A percentile compares a stretch with the other conserved stretches of the same genome.
These are phyloP conservation scores for Ceratocystis harringtonii DNA, from an alignment of 2,329 filamentous ascomycete genomes.

Conservation along the genomic window DNA sequence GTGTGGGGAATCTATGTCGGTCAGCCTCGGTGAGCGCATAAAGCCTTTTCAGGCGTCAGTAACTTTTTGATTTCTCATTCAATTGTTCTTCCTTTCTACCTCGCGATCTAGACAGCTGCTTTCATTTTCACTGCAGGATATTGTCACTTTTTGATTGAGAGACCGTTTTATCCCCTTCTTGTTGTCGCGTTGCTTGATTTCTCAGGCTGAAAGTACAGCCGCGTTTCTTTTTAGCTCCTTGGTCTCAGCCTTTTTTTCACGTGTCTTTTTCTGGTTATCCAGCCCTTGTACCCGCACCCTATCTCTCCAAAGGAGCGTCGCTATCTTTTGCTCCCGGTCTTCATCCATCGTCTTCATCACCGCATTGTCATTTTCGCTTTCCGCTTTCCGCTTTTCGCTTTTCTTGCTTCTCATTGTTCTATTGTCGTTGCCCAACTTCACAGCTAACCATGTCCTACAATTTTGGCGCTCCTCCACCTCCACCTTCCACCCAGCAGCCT, in stretches of 20 bases:
- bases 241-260: not conserved
- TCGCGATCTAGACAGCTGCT: too few relatives aligned
- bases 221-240: not conserved
- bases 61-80: too few relatives aligned
- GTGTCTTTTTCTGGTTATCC: too few relatives aligned
- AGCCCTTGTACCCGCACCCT: too few relatives aligned
- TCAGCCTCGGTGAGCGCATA: not conserved
- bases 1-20: not conserved
- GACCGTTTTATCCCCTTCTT: not conserved
- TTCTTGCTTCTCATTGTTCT: too few relatives aligned
- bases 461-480: constrained; percentile 39
- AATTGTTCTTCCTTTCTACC: too few relatives aligned
- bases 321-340: too few relatives aligned
- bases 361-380: too few relatives aligned
- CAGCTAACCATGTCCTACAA: constrained; percentile 34
- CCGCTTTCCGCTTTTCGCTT: too few relatives aligned
- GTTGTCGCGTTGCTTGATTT: not conserved
- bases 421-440: not conserved
- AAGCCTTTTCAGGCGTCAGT: too few relatives aligned
- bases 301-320: too few relatives aligned
- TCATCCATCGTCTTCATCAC: too few relatives aligned
- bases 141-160: not conserved
- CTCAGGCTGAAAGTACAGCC: not conserved
- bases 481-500: constrained; percentile 29
- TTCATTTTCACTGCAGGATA: not conserved